A percentile compares a stretch with the other conserved stretches of the same genome.
Evolutionary conservation across 1,284 basidiomycete species (phyloP).

Genomic region (Porogramme epimiltina): DNA sequence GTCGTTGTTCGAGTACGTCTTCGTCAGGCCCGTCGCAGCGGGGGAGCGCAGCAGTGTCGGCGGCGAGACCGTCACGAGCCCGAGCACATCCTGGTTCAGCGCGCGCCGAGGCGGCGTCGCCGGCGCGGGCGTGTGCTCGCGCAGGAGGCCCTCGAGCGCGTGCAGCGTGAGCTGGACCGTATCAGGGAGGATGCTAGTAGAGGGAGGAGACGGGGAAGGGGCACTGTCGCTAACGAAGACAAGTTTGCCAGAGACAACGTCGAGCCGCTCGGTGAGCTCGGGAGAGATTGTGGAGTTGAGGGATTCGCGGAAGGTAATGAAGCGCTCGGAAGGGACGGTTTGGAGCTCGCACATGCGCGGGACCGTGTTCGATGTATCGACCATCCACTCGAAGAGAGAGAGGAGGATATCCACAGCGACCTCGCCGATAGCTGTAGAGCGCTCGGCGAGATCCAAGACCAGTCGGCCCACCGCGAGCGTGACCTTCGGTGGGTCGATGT

Average conservation of each 20-base stretch:
- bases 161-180: slow-evolving; percentile 27
- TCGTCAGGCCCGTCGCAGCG: slow-evolving; percentile 75
- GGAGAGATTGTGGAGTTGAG: slow-evolving; percentile 22
- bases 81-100: slow-evolving; percentile 50
- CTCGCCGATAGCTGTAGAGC: slow-evolving; percentile 15
- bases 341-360: slow-evolving; percentile 40
- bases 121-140: slow-evolving; percentile 31
- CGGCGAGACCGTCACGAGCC: slow-evolving; percentile 61
- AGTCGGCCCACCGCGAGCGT: slow-evolving; percentile 38
- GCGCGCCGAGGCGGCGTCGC: slow-evolving; percentile 53
- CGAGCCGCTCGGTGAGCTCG: slow-evolving; percentile 25
- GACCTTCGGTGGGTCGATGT: slow-evolving; percentile 35
- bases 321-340: slow-evolving; percentile 40
- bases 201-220: neutral
- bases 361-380: slow-evolving; percentile 32
- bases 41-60: slow-evolving; percentile 73
- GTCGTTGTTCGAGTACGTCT: slow-evolving; percentile 76
- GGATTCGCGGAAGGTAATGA: slow-evolving; percentile 23
- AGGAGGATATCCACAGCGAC: slow-evolving; percentile 39
- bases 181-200: slow-evolving; percentile 23
- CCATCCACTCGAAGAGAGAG: slow-evolving; percentile 51
- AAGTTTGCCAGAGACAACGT: slow-evolving; percentile 21
- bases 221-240: slow-evolving; percentile 19
- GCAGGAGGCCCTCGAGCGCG: slow-evolving; percentile 32
- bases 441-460: slow-evolving; percentile 32